These are phyloP conservation scores for Metschnikowia shivogae DNA, from an alignment of 805 yeast genomes.

Conservation along the genomic window DNA sequence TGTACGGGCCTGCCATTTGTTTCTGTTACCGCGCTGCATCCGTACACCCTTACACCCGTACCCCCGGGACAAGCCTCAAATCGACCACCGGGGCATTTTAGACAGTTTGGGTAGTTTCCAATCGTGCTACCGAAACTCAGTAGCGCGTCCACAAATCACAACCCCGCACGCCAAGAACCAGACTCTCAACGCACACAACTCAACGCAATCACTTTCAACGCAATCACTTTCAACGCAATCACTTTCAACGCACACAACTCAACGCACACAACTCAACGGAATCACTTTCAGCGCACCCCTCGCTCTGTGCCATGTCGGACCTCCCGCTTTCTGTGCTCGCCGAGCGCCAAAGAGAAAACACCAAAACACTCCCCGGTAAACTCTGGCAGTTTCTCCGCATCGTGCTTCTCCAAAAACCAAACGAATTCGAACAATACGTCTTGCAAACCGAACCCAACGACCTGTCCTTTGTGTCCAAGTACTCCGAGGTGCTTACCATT, in stretches of 20 bases:
- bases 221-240: neutral
- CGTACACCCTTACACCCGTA: neutral
- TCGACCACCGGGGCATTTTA: too few species aligned
- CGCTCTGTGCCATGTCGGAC: slow-evolving; percentile 5
- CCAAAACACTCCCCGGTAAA: slow-evolving; percentile 21
- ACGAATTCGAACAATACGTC: slow-evolving; percentile 41
- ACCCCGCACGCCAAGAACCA: too few species aligned
- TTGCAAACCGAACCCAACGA: slow-evolving; percentile 48
- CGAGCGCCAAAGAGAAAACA: slow-evolving; percentile 13
- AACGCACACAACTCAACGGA: neutral
- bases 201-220: neutral
- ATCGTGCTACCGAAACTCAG: too few species aligned
- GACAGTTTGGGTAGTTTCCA: too few species aligned
- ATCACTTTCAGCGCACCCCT: neutral
- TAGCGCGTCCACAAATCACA: too few species aligned
- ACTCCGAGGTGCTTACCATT: slow-evolving; percentile 36
- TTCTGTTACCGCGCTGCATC: neutral
- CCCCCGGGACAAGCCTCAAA: neutral
- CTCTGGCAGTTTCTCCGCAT: slow-evolving; percentile 26
- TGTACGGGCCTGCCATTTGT: neutral
- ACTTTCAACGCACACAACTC: neutral
- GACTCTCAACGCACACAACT: neutral
- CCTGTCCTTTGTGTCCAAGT: slow-evolving; percentile 51
- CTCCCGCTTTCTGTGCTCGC: slow-evolving; percentile 5
- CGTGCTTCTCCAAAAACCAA: slow-evolving; percentile 20